Evolutionary conservation across 768 basidiomycete genomes (phyloP).

Genomic region (Fibroporia radiculosa): DNA sequence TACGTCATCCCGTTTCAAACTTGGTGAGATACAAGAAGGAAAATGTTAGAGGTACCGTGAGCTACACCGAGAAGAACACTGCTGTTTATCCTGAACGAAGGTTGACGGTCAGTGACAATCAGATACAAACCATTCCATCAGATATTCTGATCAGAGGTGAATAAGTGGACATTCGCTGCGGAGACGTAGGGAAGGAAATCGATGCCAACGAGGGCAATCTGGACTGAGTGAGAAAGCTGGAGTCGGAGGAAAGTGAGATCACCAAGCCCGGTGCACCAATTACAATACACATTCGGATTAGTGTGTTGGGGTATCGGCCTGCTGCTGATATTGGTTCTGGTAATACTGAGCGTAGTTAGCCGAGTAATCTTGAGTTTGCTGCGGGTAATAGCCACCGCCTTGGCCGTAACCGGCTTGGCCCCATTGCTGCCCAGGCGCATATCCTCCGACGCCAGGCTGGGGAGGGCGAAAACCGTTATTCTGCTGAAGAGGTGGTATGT

Average conservation of each 20-base stretch:
- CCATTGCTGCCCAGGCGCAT: constrained; percentile 13
- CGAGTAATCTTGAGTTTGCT: constrained; percentile 65
- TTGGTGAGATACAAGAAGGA: not conserved
- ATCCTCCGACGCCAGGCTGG: constrained; percentile 26
- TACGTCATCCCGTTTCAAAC: not conserved
- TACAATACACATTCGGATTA: constrained; percentile 18
- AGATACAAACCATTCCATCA: constrained; percentile 12
- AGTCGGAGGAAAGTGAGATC: constrained; percentile 12
- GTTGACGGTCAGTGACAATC: constrained; percentile 11
- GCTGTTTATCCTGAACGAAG: not conserved
- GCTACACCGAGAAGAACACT: not conserved
- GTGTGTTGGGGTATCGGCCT: constrained; percentile 38
- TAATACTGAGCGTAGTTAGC: constrained; percentile 81
- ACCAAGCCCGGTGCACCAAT: not conserved
- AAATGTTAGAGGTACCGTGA: constrained; percentile 8
- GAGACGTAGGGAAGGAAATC: constrained; percentile 4
- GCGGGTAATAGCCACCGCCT: constrained; percentile 33
- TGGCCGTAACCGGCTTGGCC: constrained; percentile 31
- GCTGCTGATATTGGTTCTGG: constrained; percentile 83
- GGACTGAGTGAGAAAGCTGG: constrained; percentile 7
- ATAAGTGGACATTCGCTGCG: constrained; percentile 6
- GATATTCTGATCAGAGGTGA: not conserved
- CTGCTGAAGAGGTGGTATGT: constrained; percentile 36
- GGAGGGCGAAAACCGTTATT: constrained; percentile 58
- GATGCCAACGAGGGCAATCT: not conserved